phyloP scores from a whole-genome alignment of 106 monocot genomes.

The Acorus gramineus region DNA sequence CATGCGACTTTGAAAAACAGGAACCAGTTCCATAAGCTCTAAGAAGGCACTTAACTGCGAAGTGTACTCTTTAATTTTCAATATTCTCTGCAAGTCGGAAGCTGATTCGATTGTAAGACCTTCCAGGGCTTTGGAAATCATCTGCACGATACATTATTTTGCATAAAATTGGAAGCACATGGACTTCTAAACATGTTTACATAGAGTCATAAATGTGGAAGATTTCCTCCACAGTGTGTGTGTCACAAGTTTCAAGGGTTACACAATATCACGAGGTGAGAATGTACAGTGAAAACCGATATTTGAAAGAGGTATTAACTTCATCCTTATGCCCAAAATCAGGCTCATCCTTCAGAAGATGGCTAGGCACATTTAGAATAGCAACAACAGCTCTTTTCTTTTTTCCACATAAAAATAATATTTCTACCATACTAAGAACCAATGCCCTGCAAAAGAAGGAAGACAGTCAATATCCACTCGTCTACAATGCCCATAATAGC shows the following conservation, averaged over 20 bases:
- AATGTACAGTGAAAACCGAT: too few relatives aligned
- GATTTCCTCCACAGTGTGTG: too few relatives aligned
- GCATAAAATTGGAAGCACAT: too few relatives aligned
- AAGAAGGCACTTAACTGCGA: conserved; percentile 36
- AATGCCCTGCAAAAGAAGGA: conserved; percentile 51
- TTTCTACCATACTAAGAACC: conserved; percentile 86
- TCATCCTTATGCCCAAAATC: conserved; percentile 33
- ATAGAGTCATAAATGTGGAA: too few relatives aligned
- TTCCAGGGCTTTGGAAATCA: conserved; percentile 46
- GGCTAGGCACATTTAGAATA: conserved; percentile 31
- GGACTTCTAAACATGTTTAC: too few relatives aligned
- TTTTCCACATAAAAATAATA: conserved; percentile 79
- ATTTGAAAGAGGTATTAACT: conserved; percentile 16
- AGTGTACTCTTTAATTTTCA: conserved; percentile 55
- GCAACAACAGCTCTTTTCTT: conserved; percentile 59
- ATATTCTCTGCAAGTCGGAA: conserved; percentile 68
- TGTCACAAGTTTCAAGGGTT: too few relatives aligned
- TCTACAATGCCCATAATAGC: conserved; percentile 3
- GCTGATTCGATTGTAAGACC: conserved; percentile 68
- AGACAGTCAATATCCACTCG: too few relatives aligned
- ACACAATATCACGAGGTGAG: too few relatives aligned
- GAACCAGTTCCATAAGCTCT: conserved; percentile 42
- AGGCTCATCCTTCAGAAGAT: conserved; percentile 18
- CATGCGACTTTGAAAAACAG: conserved; percentile 70
- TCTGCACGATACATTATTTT: conserved; percentile 29